phyloP scores from a whole-genome alignment of 176 grass and related monocot genomes.

The Bothriochloa decipiens region DNA sequence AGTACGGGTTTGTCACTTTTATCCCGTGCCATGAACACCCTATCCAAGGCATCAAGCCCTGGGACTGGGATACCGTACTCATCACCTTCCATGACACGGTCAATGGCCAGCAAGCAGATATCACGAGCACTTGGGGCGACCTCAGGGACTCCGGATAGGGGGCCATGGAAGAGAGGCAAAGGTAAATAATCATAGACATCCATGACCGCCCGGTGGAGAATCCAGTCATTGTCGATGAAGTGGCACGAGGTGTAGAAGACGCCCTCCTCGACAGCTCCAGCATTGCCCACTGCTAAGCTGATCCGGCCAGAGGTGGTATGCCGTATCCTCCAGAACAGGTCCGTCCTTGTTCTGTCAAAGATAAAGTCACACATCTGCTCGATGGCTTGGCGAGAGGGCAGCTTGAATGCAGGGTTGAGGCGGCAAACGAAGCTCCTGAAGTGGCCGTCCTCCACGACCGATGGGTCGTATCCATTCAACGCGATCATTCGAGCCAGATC shows the following conservation, averaged over 20 bases:
- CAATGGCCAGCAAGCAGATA: background rate
- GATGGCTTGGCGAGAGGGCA: background rate
- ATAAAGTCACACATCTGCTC: background rate
- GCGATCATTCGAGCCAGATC: background rate
- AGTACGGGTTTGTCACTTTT: background rate
- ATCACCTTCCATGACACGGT: background rate
- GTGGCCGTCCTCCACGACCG: background rate
- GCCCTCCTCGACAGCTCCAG: background rate
- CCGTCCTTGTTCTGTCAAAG: background rate
- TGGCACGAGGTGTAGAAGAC: background rate
- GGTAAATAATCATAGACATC: background rate
- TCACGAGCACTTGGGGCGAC: background rate
- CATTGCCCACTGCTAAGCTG: background rate
- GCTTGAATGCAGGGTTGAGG: background rate
- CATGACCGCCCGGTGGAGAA: background rate
- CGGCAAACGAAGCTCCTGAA: background rate
- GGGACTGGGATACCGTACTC: background rate
- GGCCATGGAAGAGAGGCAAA: background rate
- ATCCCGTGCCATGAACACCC: background rate
- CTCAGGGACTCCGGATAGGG: background rate
- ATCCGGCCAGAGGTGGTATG: background rate
- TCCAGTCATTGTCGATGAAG: slow-evolving; percentile 17
- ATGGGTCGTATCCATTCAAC: background rate
- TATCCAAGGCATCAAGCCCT: background rate
- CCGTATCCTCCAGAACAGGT: background rate